A percentile compares a stretch with the other conserved stretches of the same genome.
Conservation (phyloP, 371 early-diverging fungal genomes). For the Mortierella sp. region DNA sequence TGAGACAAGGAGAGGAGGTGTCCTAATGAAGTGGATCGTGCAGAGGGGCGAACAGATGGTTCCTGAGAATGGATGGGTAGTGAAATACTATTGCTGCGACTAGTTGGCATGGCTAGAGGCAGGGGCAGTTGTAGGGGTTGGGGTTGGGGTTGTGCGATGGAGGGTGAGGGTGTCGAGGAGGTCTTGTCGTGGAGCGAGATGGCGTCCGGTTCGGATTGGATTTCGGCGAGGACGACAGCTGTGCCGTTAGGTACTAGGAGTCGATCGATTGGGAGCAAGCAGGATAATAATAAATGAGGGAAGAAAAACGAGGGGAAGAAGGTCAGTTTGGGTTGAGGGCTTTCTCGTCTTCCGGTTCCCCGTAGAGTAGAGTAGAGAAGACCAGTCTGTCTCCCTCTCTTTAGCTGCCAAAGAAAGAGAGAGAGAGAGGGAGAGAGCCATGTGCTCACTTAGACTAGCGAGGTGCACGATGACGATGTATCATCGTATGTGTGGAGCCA, state of each 20-base stretch:
- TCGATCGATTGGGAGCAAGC: not conserved
- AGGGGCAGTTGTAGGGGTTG: not conserved
- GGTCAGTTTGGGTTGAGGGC: conserved; percentile 3
- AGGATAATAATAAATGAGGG: not conserved
- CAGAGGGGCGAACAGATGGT: conserved; percentile 6
- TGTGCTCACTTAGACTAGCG: conserved; percentile 7
- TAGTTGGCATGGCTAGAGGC: conserved; percentile 10
- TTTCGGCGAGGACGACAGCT: not conserved
- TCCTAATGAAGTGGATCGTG: conserved; percentile 42
- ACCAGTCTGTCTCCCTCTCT: not conserved
- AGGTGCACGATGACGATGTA: conserved; percentile 3
- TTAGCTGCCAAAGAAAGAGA: not conserved
- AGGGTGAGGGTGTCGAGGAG: not conserved
- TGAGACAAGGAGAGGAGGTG: conserved; percentile 20
- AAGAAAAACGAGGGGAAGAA: not conserved
- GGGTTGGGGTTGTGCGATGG: conserved; percentile 12
- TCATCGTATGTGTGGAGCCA: conserved; percentile 7
- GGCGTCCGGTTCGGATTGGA: not conserved
- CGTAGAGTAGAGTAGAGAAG: not conserved
- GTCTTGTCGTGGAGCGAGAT: not conserved
- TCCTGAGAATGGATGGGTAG: conserved; percentile 17
- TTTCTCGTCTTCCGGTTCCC: not conserved
- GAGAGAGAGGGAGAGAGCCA: not conserved
- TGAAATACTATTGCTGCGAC: conserved; percentile 45
- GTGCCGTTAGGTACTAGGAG: not conserved